Evolutionary conservation across 2,329 filamentous ascomycete genomes (phyloP), one percentile per base, ranked within the genome.

Genomic region (Byssothecium circinans): DNA sequence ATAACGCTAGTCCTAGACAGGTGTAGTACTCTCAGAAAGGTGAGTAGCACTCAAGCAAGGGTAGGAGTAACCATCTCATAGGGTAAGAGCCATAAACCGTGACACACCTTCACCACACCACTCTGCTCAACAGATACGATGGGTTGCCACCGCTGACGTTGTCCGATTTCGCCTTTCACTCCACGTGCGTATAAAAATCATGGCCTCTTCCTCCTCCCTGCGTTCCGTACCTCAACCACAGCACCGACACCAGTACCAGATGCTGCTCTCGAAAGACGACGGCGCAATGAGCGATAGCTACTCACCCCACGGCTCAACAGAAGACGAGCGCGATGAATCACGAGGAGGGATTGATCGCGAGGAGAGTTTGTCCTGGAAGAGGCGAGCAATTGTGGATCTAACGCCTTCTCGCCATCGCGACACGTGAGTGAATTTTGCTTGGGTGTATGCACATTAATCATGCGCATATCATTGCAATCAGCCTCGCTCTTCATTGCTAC

Each of bases 351-450:
- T n/a, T n/a, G n/a, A n/a, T n/a, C n/a, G n/a, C n/a, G n/a, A n/a
- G n/a, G n/a, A n/a, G n/a, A n/a, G n/a, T n/a, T n/a, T 52, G 22
- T 43, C 53, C 7, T 55, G 49, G 49, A 54, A 47, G 39, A 44
- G 49, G 35, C 52, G 56, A 30, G 41, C 27, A 5, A 2, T 25
- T 5, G 6, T 23, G 4, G 59, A 61, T 34, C 30, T 61, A 18
- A 59, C 53, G 46, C 41, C 41, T 4, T 48, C 45, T 10, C 30
- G 23, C 10, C 50, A 50, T 30, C 57, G 59, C 18, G 42, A 54
- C 25, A 47, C 51, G 57, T 61, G 43, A 50, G 53, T 53, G 2
- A 14, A 43, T 4, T 32, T 32, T 8, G 18, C 29, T n/a, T 32
- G 29, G 25, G 6, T 27, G 7, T 32, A 32, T n/a, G 23, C 5